phyloP scores from a whole-genome alignment of 2,329 filamentous ascomycete genomes.

The Aspergillus fumigatiaffinis region DNA sequence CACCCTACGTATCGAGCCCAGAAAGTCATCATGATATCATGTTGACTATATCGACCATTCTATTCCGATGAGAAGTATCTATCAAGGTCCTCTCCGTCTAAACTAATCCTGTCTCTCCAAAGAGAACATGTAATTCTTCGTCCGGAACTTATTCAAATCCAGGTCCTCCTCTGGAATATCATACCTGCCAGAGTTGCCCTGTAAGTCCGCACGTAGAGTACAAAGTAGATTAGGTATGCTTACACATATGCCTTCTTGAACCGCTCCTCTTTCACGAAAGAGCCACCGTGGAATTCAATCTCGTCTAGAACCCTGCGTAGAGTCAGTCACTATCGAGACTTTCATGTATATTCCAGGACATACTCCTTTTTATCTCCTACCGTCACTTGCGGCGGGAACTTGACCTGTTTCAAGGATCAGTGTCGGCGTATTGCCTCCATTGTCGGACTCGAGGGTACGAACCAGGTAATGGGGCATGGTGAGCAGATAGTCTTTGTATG shows the following conservation, averaged over 20 bases:
- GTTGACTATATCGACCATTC: background rate
- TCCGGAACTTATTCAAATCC: background rate
- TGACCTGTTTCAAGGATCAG: background rate
- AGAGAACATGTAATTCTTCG: background rate
- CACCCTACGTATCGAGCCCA: background rate
- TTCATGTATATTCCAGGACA: background rate
- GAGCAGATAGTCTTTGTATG: background rate
- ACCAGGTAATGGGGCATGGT: background rate
- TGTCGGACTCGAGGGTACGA: background rate
- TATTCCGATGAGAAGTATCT: background rate
- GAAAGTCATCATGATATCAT: background rate
- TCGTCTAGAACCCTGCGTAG: background rate
- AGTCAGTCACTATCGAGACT: background rate
- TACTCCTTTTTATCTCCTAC: background rate
- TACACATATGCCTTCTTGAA: background rate
- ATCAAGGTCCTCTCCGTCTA: background rate
- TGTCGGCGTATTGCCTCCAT: background rate
- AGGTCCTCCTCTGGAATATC: background rate
- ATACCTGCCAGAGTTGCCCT: background rate
- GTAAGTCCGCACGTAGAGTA: background rate
- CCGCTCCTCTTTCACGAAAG: background rate
- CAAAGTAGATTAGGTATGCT: background rate
- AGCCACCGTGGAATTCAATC: background rate
- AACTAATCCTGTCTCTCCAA: background rate
- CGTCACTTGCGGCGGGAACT: background rate